A percentile compares a stretch with the other conserved stretches of the same genome.
Evolutionary conservation across 257 asterid species (phyloP).

Genomic region (Salvia splendens): DNA sequence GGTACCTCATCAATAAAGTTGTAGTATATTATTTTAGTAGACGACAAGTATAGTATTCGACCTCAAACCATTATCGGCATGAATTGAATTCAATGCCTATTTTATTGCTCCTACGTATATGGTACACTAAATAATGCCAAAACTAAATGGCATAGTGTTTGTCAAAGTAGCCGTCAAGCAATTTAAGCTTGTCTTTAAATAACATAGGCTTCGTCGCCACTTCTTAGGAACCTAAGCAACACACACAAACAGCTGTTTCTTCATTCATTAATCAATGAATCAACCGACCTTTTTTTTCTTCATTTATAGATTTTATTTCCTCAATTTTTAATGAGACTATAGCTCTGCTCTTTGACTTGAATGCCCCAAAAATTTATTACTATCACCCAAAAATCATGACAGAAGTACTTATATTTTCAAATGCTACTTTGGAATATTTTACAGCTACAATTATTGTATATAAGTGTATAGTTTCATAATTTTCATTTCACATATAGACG

Average conservation of each 20-base stretch:
- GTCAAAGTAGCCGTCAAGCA: not conserved
- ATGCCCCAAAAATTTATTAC: not conserved
- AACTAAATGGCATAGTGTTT: not conserved
- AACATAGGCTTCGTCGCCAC: not conserved
- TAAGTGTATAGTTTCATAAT: too few species aligned
- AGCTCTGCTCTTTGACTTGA: not conserved
- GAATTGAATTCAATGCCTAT: too few species aligned
- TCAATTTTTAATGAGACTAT: not conserved
- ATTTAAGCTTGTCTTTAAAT: not conserved
- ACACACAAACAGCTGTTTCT: not conserved
- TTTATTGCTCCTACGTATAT: too few species aligned
- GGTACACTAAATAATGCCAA: not conserved
- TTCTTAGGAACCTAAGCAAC: not conserved
- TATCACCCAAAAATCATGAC: not conserved
- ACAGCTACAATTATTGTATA: not conserved
- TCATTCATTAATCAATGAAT: not conserved
- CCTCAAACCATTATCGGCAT: too few species aligned
- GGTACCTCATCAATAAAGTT: too few species aligned
- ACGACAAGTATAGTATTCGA: too few species aligned
- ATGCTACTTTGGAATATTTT: not conserved
- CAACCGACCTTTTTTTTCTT: not conserved
- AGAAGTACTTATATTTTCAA: not conserved
- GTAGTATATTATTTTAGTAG: too few species aligned
- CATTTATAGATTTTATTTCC: not conserved
- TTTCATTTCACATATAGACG: too few species aligned